Evolutionary conservation across 1,139 yeast genomes (phyloP).

Genomic region (Kurtzmaniella quercitrusa): DNA sequence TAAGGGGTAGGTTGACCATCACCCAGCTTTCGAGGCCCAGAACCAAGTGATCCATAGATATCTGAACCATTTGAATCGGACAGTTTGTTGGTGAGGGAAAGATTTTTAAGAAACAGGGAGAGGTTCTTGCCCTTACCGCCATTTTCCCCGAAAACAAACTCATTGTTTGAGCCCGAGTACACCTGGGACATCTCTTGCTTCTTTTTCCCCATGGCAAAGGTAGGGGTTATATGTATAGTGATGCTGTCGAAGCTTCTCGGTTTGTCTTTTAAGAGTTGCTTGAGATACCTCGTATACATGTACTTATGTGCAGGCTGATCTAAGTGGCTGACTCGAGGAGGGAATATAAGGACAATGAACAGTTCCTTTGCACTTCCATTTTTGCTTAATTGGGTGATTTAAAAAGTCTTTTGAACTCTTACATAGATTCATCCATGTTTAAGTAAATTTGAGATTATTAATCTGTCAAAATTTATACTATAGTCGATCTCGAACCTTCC

Average conservation of each 20-base stretch:
- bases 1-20: neutral
- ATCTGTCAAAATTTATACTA: too few species aligned
- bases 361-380: too few species aligned
- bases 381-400: too few species aligned
- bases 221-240: neutral
- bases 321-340: neutral
- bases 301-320: neutral
- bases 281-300: neutral
- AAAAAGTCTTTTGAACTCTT: too few species aligned
- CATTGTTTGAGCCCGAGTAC: conserved; percentile 45
- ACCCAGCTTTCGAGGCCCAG: conserved; percentile 13
- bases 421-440: too few species aligned
- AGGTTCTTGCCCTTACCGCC: conserved; percentile 67
- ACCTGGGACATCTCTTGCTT: conserved; percentile 59
- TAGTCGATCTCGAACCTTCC: too few species aligned
- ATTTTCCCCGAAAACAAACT: conserved; percentile 62
- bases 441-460: too few species aligned
- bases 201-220: conserved; percentile 37
- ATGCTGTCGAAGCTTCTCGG: neutral
- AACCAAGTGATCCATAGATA: conserved; percentile 39
- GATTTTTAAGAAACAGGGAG: conserved; percentile 52
- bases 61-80: conserved; percentile 21
- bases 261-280: neutral
- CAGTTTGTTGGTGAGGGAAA: conserved; percentile 28
- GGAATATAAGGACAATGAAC: too few species aligned